These are phyloP conservation scores for Phytophthora syringae DNA, from an alignment of 352 stramenopile genomes.

Conservation along the genomic window DNA sequence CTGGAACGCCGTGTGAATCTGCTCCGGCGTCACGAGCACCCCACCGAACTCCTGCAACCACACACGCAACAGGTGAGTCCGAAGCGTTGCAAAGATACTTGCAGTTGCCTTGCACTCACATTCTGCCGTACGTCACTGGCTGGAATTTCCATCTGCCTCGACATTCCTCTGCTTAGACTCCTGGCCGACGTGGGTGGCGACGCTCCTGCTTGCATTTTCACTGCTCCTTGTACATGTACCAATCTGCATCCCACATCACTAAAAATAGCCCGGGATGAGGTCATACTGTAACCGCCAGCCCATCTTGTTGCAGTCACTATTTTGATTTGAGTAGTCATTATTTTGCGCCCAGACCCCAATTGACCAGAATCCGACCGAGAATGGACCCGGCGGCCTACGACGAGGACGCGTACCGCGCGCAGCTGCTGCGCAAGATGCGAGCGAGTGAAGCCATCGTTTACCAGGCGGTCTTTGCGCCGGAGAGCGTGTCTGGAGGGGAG, in stretches of 20 bases:
- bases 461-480: constrained; percentile 57
- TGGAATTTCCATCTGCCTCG: constrained; percentile 5
- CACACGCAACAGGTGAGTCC: neutral
- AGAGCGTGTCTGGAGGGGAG: constrained; percentile 32
- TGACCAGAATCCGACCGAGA: constrained; percentile 1
- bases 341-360: neutral
- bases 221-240: neutral
- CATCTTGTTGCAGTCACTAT: neutral
- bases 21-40: constrained; percentile 82
- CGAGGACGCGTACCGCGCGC: constrained; percentile 51
- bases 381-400: constrained; percentile 73
- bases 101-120: constrained; percentile 10
- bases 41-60: constrained; percentile 73
- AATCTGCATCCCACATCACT: neutral
- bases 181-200: constrained; percentile 5
- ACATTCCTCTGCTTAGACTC: constrained; percentile 14
- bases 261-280: too few species aligned
- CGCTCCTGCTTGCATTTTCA: constrained; percentile 17
- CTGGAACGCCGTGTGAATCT: constrained; percentile 88
- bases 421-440: constrained; percentile 64
- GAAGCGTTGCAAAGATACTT: neutral
- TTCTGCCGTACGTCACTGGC: constrained; percentile 23
- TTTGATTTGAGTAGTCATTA: neutral
- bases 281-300: too few species aligned
- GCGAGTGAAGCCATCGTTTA: constrained; percentile 61